Base-by-base conservation (phyloP, 2,329 filamentous ascomycete genomes). In the Colletotrichum sojae region DNA sequence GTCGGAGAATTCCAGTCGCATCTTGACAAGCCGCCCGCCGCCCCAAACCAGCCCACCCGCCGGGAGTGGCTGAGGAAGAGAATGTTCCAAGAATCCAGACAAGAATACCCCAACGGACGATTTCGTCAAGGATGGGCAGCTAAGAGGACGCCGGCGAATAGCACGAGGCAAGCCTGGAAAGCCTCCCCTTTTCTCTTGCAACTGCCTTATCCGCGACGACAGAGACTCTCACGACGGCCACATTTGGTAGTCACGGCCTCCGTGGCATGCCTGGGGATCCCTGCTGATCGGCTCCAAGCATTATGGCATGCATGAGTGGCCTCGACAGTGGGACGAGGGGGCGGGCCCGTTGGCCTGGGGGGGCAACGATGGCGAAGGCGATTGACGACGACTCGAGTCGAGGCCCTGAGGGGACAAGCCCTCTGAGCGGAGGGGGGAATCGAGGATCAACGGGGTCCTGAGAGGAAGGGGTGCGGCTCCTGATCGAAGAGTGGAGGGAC, bases 281-380 rank as follows among this genome's bases (percentile, higher is more conserved):
- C 62, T 69, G 67, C 55, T 39, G 67, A 69, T 69, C 67, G 45
- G 45, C 67, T 51, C 36, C 63, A 68, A 58, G 67, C 63, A 70
- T 70, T 25, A 54, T 70, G 45, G 67, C 64, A 70, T 68, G 67
- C 67, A 70, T 70, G 63, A 67, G 63, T 63, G 57, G 52, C 63
- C 27, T 67, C 52, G 63, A 52, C 56, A 25, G 57, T 70, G 67
- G 56, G 61, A 69, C 61, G 54, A 65, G 60, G 59, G 66, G 46
- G 45, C 40, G 36, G 63, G 36, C 57, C 63, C 40, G 18, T 56
- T 39, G 57, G 51, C 51, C 36, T 43, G 36, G 49, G 62, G 61
- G 61, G 49, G 18, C 43, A 31, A 51, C 25, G 49, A 55, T 39
- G 53, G 48, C 51, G n/a, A 51, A 49, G 51, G 43, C 43, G 22